A percentile compares a stretch with the other conserved stretches of the same genome.
These are phyloP conservation scores for Malbranchea zuffiana DNA, from an alignment of 2,329 filamentous ascomycete genomes.

Conservation along the genomic window DNA sequence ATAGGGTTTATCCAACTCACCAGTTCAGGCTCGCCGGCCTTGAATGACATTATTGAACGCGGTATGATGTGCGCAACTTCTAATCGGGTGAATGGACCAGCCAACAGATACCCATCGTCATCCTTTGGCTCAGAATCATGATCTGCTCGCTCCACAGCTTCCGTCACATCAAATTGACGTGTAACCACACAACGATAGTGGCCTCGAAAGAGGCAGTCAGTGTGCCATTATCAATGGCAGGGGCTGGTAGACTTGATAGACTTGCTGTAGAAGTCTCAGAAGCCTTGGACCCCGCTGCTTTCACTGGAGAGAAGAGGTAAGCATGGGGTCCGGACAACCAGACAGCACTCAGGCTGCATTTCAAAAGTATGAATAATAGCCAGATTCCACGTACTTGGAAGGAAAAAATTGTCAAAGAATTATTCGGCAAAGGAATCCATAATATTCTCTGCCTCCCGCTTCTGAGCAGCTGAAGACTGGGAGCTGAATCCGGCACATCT, in stretches of 20 bases:
- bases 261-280: slow-evolving; percentile 13
- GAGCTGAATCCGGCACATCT: slow-evolving; percentile 9
- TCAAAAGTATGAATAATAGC: not conserved
- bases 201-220: slow-evolving; percentile 16
- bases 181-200: slow-evolving; percentile 16
- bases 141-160: slow-evolving; percentile 13
- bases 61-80: slow-evolving; percentile 19
- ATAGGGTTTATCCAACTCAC: slow-evolving; percentile 8
- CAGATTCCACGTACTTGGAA: slow-evolving; percentile 13
- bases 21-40: slow-evolving; percentile 5
- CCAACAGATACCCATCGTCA: slow-evolving; percentile 14
- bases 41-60: slow-evolving; percentile 13
- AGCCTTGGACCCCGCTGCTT: slow-evolving; percentile 13
- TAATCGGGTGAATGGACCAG: slow-evolving; percentile 11
- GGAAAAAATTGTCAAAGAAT: slow-evolving; percentile 16
- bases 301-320: slow-evolving; percentile 10
- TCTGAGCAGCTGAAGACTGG: slow-evolving; percentile 4
- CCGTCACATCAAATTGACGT: slow-evolving; percentile 13
- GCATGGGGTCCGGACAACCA: not conserved
- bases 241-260: slow-evolving; percentile 12
- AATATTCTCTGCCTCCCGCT: slow-evolving; percentile 7
- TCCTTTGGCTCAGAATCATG: slow-evolving; percentile 14
- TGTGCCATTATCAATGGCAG: slow-evolving; percentile 7
- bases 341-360: slow-evolving; percentile 1
- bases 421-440: slow-evolving; percentile 14